Base-by-base conservation (phyloP, 305 asterid species). In the Fraxinus latifolia region DNA sequence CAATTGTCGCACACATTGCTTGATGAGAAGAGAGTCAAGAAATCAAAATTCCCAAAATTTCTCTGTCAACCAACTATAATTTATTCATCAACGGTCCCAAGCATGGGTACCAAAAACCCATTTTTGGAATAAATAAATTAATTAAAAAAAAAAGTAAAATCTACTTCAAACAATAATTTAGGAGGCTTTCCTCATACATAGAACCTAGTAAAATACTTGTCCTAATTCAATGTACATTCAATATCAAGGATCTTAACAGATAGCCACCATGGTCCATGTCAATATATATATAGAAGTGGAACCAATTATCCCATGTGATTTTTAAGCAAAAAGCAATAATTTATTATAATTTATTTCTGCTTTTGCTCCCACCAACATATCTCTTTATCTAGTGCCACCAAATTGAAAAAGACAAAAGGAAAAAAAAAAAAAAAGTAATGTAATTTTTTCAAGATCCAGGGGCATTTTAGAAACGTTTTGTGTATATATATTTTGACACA, bases 281-380 rank as follows among this genome's bases (percentile, higher is more conserved):
- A 53, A 39, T 29, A 25, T 65, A 23, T 67, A 67, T 67, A 67
- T 12, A 33, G 2, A 67, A 67, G 36, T 67, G 74, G 74, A 25
- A 67, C 34, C 74, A 67, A 67, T 67, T 67, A 34, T 53, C 74
- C 76, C 87, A 87, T 83, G 89, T 87, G 89, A 50, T 77, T 5
- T 84, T 77, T 80, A 27, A 65, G 79, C 65, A 34, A 78, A 73
- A 42, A 33, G 15, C 36, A 73, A 81, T 76, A 29, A 72, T 42
- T 27, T 70, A 73, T 14, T 0, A 4, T 32, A 29, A 50, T 55
- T 58, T 55, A 17, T 14, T 39, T 21, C 33, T 71, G 67, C 78
- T 21, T 60, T 62, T 31, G 80, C 73, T 39, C 44, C 68, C 21
- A 29, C 81, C 83, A 65, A 21, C 53, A 11, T 9, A 36, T 1